Evolutionary conservation across 495 filamentous ascomycete genomes (phyloP).

Genomic region (Penicillium psychrofluorescens): DNA sequence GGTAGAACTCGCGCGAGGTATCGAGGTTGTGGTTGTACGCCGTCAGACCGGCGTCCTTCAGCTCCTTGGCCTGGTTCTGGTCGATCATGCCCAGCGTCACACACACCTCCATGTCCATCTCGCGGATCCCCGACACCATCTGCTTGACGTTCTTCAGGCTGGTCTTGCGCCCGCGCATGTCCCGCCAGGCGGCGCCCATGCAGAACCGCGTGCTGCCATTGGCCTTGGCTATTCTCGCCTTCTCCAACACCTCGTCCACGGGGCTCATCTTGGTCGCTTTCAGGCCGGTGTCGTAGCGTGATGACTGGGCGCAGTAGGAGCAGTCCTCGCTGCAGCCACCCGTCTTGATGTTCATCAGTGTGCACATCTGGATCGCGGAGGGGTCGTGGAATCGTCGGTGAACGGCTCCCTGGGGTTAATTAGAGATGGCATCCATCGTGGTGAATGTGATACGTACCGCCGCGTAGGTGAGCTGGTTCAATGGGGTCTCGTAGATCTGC

Average conservation of each 20-base stretch:
- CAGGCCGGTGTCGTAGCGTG: constrained; percentile 69
- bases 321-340: constrained; percentile 85
- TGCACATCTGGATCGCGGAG: constrained; percentile 76
- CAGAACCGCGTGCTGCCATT: constrained; percentile 84
- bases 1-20: constrained; percentile 79
- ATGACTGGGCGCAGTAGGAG: constrained; percentile 82
- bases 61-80: constrained; percentile 62
- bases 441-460: constrained; percentile 45
- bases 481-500: constrained; percentile 67
- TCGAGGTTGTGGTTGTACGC: constrained; percentile 90
- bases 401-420: constrained; percentile 48
- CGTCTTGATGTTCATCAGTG: constrained; percentile 92
- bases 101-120: constrained; percentile 77
- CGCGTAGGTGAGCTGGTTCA: constrained; percentile 68
- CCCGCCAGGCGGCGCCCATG: constrained; percentile 86
- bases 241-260: constrained; percentile 69
- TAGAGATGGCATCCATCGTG: neutral
- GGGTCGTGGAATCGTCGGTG: constrained; percentile 80
- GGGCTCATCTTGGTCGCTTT: constrained; percentile 68
- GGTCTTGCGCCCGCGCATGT: constrained; percentile 82
- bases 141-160: constrained; percentile 68
- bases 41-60: constrained; percentile 75
- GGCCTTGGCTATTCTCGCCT: constrained; percentile 65
- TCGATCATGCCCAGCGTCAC: constrained; percentile 89
- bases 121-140: constrained; percentile 73